phyloP scores from a whole-genome alignment of 441 rosid species.

The Isatis lusitanica region DNA sequence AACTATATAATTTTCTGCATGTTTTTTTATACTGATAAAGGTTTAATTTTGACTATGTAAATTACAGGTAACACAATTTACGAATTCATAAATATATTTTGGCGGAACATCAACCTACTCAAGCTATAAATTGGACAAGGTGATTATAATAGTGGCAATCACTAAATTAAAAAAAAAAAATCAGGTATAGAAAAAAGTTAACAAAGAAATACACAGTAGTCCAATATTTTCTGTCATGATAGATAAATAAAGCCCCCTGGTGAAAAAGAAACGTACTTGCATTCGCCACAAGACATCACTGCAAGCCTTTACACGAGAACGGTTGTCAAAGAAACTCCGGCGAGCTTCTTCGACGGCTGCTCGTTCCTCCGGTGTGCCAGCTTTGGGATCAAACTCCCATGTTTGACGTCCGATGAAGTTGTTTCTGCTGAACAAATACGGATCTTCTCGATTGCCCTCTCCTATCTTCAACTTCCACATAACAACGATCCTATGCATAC shows the following conservation, averaged over 20 bases:
- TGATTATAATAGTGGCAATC: too few species aligned
- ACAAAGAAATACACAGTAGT: too few species aligned
- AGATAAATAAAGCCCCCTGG: too few species aligned
- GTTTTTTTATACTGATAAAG: too few species aligned
- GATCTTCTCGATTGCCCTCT: constrained; percentile 39
- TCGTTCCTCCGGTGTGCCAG: constrained; percentile 45
- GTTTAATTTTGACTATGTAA: too few species aligned
- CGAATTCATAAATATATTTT: background rate
- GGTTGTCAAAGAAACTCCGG: constrained; percentile 28
- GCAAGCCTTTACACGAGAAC: constrained; percentile 36
- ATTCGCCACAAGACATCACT: constrained; percentile 48
- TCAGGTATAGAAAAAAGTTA: too few species aligned
- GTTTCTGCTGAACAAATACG: constrained; percentile 38
- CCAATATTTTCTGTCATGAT: too few species aligned
- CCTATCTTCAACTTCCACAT: constrained; percentile 61
- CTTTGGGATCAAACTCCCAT: constrained; percentile 18
- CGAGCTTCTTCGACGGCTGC: constrained; percentile 34
- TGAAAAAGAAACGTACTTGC: constrained; percentile 34
- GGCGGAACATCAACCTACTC: too few species aligned
- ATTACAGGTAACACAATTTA: too few species aligned
- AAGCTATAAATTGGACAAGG: too few species aligned
- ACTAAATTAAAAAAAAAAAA: too few species aligned
- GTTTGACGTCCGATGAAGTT: constrained; percentile 50
- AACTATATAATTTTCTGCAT: too few species aligned
- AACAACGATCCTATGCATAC: background rate